Evolutionary conservation across 768 basidiomycete species (phyloP).

Genomic region (Basidioascus undulatus): DNA sequence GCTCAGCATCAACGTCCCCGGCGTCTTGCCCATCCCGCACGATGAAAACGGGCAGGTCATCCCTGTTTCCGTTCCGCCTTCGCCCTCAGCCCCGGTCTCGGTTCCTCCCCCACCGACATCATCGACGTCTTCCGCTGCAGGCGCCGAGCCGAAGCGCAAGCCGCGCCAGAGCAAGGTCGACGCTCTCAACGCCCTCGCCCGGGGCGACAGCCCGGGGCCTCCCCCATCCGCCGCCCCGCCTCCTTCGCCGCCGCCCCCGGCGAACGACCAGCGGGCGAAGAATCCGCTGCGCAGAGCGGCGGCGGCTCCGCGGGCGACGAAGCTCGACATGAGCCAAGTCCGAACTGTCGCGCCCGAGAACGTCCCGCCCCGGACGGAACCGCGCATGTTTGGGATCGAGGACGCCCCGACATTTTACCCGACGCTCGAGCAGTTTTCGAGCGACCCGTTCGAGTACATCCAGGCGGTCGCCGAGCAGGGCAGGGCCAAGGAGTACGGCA

Average conservation of each 20-base stretch:
- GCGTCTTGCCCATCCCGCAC: too few species aligned
- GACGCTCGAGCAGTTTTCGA: slow-evolving; percentile 65
- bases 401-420: slow-evolving; percentile 83
- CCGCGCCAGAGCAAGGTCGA: too few species aligned
- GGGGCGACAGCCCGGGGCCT: too few species aligned
- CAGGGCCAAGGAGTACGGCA: slow-evolving; percentile 49
- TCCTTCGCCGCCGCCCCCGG: not conserved
- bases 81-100: too few species aligned
- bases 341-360: not conserved
- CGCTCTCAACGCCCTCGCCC: too few species aligned
- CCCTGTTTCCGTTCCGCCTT: too few species aligned
- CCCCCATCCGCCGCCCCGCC: too few species aligned
- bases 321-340: slow-evolving; percentile 1
- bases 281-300: not conserved
- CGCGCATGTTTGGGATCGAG: slow-evolving; percentile 53
- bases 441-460: slow-evolving; percentile 89
- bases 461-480: slow-evolving; percentile 34
- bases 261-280: not conserved
- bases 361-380: slow-evolving; percentile 8
- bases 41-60: too few species aligned
- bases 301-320: not conserved
- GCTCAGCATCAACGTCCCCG: too few species aligned
- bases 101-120: too few species aligned
- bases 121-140: too few species aligned
- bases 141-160: too few species aligned